phyloP scores from a whole-genome alignment of 176 grass and related monocot genomes.

The Aegilops speltoides region DNA sequence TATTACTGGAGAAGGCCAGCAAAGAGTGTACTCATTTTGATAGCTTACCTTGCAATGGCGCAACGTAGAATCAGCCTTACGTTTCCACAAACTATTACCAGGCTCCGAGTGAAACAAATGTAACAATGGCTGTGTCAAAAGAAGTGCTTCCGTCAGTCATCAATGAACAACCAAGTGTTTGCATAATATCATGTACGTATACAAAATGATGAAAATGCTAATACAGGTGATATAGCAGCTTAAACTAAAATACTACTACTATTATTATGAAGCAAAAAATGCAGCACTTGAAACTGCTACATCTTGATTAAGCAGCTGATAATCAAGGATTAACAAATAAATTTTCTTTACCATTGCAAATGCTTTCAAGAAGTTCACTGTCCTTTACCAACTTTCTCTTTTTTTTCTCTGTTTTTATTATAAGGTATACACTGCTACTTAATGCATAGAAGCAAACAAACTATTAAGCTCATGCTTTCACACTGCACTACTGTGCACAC shows the following conservation, averaged over 20 bases:
- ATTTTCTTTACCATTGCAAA: background rate
- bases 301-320: background rate
- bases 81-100: conserved; percentile 93
- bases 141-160: conserved; percentile 26
- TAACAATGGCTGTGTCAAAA: conserved; percentile 69
- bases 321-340: background rate
- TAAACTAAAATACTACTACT: background rate
- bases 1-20: background rate
- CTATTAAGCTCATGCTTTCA: background rate
- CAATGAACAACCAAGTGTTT: conserved; percentile 1
- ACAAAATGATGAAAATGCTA: conserved; percentile 6
- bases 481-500: background rate
- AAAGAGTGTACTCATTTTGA: background rate
- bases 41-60: conserved; percentile 68
- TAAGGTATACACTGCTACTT: background rate
- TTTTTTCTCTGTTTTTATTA: background rate
- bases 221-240: conserved; percentile 8
- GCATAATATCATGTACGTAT: background rate
- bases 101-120: conserved; percentile 91
- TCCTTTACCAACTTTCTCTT: background rate
- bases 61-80: conserved; percentile 76
- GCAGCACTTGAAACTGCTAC: background rate
- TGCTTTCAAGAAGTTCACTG: background rate
- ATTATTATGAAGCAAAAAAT: background rate
- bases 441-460: background rate